Percentiles rank a stretch among this genome's conserved stretches.
Evolutionary conservation across 768 basidiomycete genomes (phyloP).

Genomic region (Postia placenta): DNA sequence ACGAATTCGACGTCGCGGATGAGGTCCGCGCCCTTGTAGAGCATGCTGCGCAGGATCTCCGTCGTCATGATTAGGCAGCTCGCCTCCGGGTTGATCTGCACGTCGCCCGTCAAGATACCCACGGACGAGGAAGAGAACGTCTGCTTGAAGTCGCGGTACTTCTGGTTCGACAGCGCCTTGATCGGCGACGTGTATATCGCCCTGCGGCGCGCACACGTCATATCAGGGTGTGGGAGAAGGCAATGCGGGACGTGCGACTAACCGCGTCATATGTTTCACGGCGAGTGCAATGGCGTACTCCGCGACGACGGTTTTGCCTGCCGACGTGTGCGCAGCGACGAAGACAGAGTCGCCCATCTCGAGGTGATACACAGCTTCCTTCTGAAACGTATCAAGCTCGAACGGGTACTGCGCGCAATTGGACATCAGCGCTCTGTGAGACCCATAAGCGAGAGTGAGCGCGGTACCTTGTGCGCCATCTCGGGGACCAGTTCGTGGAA

Average conservation of each 20-base stretch:
- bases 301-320: conserved; percentile 98
- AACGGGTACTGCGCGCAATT: conserved; percentile 78
- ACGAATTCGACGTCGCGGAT: conserved; percentile 99
- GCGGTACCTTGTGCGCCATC: conserved; percentile 83
- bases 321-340: conserved; percentile 99
- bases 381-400: conserved; percentile 97
- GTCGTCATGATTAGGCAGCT: conserved; percentile 97
- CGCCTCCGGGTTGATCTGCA: conserved; percentile 98
- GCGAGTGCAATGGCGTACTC: conserved; percentile 98
- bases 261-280: conserved; percentile 99
- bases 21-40: conserved; percentile 97
- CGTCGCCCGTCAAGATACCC: conserved; percentile 96
- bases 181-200: conserved; percentile 99
- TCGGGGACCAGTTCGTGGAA: conserved; percentile 92
- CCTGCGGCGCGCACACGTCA: conserved; percentile 36
- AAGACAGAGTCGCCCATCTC: conserved; percentile 98
- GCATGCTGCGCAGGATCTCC: conserved; percentile 95
- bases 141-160: conserved; percentile 97
- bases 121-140: conserved; percentile 89
- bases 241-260: no score
- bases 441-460: no score
- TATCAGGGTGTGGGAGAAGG: neutral
- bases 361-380: conserved; percentile 95
- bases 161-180: conserved; percentile 97
- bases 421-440: neutral